A percentile compares a stretch with the other conserved stretches of the same genome.
Evolutionary conservation across 257 asterid species (phyloP).

Genomic region (Cynanchum wilfordii): DNA sequence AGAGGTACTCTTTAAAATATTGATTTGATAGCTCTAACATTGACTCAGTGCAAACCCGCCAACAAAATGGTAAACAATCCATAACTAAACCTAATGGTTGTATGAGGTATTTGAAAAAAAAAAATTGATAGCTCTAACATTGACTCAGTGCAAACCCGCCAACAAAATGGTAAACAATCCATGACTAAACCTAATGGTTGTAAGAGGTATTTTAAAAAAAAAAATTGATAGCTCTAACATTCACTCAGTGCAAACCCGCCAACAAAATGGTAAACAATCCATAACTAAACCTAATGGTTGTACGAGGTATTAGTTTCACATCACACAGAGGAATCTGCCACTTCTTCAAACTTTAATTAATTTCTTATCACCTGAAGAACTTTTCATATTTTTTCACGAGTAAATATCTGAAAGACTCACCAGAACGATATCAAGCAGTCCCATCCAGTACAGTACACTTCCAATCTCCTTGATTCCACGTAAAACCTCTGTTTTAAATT

Average conservation of each 20-base stretch:
- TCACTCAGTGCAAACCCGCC: background rate
- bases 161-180: background rate
- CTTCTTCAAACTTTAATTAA: background rate
- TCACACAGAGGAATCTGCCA: background rate
- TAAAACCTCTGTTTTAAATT: constrained; percentile 74
- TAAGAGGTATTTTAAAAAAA: background rate
- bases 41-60: background rate
- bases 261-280: background rate
- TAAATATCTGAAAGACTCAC: constrained; percentile 34
- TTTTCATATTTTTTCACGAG: background rate
- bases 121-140: too few relatives aligned
- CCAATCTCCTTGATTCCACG: constrained; percentile 96
- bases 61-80: background rate
- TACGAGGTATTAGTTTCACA: background rate
- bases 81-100: background rate
- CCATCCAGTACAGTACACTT: constrained; percentile 91
- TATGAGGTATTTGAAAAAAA: background rate
- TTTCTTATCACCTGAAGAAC: background rate
- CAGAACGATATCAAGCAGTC: constrained; percentile 92
- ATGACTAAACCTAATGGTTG: background rate
- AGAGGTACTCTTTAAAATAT: background rate
- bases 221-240: too few relatives aligned
- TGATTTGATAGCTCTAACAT: background rate
- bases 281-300: background rate
- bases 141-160: background rate